Conservation (phyloP, 371 early-diverging fungal genomes). For the Actinomortierella wolfii region DNA sequence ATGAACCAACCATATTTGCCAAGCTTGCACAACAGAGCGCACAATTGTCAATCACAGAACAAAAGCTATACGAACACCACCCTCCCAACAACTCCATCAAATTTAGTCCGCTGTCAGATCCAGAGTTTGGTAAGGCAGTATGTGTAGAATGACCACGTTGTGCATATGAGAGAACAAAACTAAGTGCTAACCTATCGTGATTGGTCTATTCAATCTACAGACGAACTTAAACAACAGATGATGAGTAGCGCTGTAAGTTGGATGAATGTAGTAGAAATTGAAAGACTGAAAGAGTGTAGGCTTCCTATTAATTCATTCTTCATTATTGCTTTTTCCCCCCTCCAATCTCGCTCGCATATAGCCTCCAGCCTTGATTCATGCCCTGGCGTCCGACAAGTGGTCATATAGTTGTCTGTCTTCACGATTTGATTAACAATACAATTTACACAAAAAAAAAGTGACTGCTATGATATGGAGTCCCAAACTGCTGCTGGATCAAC, state of each 20-base stretch:
- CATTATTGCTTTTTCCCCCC: too few species aligned
- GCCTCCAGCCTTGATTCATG: too few species aligned
- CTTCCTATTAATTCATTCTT: too few species aligned
- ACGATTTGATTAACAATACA: too few species aligned
- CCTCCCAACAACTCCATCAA: slow-evolving; percentile 63
- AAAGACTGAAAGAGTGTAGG: too few species aligned
- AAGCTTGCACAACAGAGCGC: slow-evolving; percentile 83
- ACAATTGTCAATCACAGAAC: slow-evolving; percentile 74
- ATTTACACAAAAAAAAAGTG: too few species aligned
- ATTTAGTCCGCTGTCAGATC: slow-evolving; percentile 60
- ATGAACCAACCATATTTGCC: slow-evolving; percentile 70
- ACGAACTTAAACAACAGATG: slow-evolving; percentile 55
- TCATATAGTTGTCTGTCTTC: too few species aligned
- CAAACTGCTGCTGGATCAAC: too few species aligned
- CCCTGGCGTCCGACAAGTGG: too few species aligned
- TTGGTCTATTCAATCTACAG: slow-evolving; percentile 19
- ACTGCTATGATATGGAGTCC: too few species aligned
- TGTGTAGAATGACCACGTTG: neutral
- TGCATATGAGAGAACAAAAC: neutral
- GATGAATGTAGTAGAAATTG: neutral
- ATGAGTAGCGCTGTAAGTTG: slow-evolving; percentile 46
- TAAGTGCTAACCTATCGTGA: neutral
- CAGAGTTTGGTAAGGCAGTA: slow-evolving; percentile 55
- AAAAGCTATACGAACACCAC: slow-evolving; percentile 66
- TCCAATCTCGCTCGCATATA: too few species aligned